phyloP scores from a whole-genome alignment of 2,329 filamentous ascomycete species.

The Dendryphion nanum region DNA sequence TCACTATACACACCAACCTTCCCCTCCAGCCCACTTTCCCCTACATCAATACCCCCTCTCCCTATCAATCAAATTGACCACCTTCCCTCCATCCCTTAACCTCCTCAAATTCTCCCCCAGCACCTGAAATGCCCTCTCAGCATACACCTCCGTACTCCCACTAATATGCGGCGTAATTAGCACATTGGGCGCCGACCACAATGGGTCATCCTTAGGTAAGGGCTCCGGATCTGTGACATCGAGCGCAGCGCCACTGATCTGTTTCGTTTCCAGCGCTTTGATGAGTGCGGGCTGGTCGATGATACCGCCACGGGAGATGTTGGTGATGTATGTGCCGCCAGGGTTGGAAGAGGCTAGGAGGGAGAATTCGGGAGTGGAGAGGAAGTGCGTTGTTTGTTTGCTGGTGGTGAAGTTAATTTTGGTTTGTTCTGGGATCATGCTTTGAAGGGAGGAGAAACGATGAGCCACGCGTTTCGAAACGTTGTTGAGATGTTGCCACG shows the following conservation, averaged over 20 bases:
- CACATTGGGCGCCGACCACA: slow-evolving; percentile 70
- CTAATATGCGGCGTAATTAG: slow-evolving; percentile 68
- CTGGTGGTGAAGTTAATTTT: too few relatives aligned
- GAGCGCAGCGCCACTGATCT: slow-evolving; percentile 66
- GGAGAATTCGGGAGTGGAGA: slow-evolving; percentile 55
- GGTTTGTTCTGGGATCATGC: too few relatives aligned
- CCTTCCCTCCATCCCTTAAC: slow-evolving; percentile 50
- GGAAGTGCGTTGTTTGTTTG: slow-evolving; percentile 52
- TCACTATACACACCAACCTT: too few relatives aligned
- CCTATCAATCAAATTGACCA: slow-evolving; percentile 63
- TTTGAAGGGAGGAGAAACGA: too few relatives aligned
- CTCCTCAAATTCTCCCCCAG: slow-evolving; percentile 57
- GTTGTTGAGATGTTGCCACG: too few relatives aligned
- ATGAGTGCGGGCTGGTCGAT: slow-evolving; percentile 64
- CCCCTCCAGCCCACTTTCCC: neutral
- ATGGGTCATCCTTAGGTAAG: slow-evolving; percentile 62
- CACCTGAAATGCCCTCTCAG: slow-evolving; percentile 57
- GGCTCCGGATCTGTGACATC: slow-evolving; percentile 82
- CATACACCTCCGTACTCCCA: slow-evolving; percentile 54
- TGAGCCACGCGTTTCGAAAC: too few relatives aligned
- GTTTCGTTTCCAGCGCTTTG: slow-evolving; percentile 56
- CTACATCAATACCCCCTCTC: slow-evolving; percentile 58
- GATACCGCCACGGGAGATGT: slow-evolving; percentile 67
- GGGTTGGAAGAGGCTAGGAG: slow-evolving; percentile 49
- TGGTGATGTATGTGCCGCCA: slow-evolving; percentile 61